These are phyloP conservation scores for Colletotrichum salicis DNA, from an alignment of 2,329 filamentous ascomycete genomes.

Conservation along the genomic window DNA sequence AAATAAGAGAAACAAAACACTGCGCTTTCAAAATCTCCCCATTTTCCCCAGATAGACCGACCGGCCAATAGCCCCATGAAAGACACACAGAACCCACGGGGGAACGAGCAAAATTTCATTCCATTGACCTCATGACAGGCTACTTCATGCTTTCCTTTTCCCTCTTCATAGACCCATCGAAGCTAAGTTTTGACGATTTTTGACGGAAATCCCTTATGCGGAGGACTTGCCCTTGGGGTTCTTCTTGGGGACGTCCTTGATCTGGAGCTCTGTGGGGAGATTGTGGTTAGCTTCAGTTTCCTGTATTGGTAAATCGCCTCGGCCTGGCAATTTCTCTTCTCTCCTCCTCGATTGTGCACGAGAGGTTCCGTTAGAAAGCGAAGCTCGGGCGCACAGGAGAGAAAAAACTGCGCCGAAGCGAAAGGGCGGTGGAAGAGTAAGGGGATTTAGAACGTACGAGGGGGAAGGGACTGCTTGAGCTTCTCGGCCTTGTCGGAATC, in stretches of 20 bases:
- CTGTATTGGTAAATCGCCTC: too few species aligned
- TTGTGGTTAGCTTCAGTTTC: slow-evolving; percentile 7
- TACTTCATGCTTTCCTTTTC: slow-evolving; percentile 29
- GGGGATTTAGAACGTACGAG: slow-evolving; percentile 73
- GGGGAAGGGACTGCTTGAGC: slow-evolving; percentile 98
- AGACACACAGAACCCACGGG: not conserved
- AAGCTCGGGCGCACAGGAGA: not conserved
- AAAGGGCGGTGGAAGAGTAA: not conserved
- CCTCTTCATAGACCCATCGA: slow-evolving; percentile 25
- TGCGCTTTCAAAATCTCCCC: not conserved
- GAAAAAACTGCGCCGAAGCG: not conserved
- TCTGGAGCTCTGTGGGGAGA: slow-evolving; percentile 56
- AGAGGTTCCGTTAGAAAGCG: not conserved
- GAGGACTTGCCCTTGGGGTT: slow-evolving; percentile 54
- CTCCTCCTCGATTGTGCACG: not conserved
- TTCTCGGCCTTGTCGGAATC: slow-evolving; percentile 99
- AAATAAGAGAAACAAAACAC: not conserved
- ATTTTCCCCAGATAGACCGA: slow-evolving; percentile 19
- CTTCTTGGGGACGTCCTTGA: slow-evolving; percentile 69
- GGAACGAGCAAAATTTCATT: slow-evolving; percentile 14
- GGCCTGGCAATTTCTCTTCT: not conserved
- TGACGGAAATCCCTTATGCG: slow-evolving; percentile 40
- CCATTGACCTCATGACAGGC: slow-evolving; percentile 26
- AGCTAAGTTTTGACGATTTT: slow-evolving; percentile 8
- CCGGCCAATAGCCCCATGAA: slow-evolving; percentile 18